Base-by-base conservation (phyloP, 106 monocot species). In the Dendrobium officinale region DNA sequence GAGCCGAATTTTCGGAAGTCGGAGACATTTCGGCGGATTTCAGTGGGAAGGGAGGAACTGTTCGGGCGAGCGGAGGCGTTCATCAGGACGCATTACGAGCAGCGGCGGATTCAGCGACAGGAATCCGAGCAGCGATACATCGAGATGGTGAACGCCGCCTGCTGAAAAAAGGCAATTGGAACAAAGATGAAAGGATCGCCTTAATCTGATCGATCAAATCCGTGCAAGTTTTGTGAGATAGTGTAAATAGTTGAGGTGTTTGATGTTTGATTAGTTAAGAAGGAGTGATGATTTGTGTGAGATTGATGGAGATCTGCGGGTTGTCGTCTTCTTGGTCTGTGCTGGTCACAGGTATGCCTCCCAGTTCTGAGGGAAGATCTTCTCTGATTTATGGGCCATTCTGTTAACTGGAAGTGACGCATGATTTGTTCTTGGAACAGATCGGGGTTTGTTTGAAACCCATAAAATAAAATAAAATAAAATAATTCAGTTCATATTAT, bases 51-150 rank as follows among this genome's bases (percentile, higher is more conserved):
- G 78, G 49, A 77, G 75, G 31, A 67, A 18, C 58, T 37, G 19
- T 80, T 80, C 29, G 49, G 80, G 19, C 45, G 29, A 9, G 72
- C 73, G 47, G 80, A 81, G 29, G 80, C 80, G 55, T 81, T 81
- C 54, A 81, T 81, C 47, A 81, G 73, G 19, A 81, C 49, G 73
- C 72, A 81, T 17, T 81, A 81, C 73, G 80, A 81, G 51, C 80
- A 81, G 80, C 42, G 47, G 48, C 48, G 73, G 4, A 31, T 81
- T 31, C 72, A 80, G 80, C 47, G 73, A 15, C 43, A 80, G 67
- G 80, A 74, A 48, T 81, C 80, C 24, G 73, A 55, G 51, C 73
- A 81, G 72, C 72, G 73, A 17, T 68, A 44, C 55, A 20, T 73
- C 41, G 55, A 74, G 73, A 81, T 73, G 73, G 37, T 81, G 48